These are phyloP conservation scores for Microsporum audouinii DNA, from an alignment of 2,329 filamentous ascomycete genomes.

Conservation along the genomic window DNA sequence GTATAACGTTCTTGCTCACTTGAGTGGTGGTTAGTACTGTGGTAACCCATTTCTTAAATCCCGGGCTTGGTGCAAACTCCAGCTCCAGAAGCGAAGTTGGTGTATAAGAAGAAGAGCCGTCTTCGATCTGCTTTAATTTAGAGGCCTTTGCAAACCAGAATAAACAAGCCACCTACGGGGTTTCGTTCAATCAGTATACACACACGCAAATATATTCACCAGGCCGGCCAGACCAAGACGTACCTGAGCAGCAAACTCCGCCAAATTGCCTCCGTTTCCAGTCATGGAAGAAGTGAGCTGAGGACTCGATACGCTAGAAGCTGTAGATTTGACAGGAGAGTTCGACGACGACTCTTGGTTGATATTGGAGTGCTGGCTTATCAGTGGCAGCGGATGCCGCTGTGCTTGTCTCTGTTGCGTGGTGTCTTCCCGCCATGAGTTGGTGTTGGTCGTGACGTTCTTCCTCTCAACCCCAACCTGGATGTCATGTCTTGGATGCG, in stretches of 20 bases:
- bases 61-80: constrained; percentile 63
- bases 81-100: constrained; percentile 46
- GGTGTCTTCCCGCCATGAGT: constrained; percentile 8
- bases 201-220: constrained; percentile 1
- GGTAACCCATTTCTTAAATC: constrained; percentile 89
- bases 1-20: constrained; percentile 88
- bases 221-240: constrained; percentile 14
- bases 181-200: constrained; percentile 3
- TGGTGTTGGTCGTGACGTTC: constrained; percentile 15
- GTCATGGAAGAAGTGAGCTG: constrained; percentile 68
- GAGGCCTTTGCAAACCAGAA: constrained; percentile 93
- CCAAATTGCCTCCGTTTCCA: constrained; percentile 59
- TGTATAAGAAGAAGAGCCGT: constrained; percentile 35
- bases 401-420: constrained; percentile 16
- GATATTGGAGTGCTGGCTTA: background rate
- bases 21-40: constrained; percentile 87
- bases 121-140: constrained; percentile 64
- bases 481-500: background rate
- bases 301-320: constrained; percentile 42
- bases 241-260: constrained; percentile 76
- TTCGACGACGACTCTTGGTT: constrained; percentile 11
- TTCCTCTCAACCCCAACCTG: background rate
- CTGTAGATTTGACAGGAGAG: constrained; percentile 20
- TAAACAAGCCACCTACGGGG: constrained; percentile 70
- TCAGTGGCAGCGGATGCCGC: constrained; percentile 16